phyloP scores from a whole-genome alignment of 148 eudicot genomes.

The Fagopyrum tataricum region DNA sequence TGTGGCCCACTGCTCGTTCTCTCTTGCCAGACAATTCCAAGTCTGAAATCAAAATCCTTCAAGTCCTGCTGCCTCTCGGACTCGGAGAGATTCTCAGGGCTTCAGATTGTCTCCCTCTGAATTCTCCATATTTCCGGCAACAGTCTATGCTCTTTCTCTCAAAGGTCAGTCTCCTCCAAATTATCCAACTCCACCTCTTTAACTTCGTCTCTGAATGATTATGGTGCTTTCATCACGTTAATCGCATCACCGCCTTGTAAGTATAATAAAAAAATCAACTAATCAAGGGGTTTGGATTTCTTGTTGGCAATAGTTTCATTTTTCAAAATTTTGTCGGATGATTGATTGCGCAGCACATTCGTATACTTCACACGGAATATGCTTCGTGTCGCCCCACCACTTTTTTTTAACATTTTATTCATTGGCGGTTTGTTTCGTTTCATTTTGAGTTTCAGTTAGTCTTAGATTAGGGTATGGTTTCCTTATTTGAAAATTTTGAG shows the following conservation, averaged over 20 bases:
- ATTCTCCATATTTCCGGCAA: constrained; percentile 1
- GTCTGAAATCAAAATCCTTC: not conserved
- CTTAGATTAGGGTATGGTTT: not conserved
- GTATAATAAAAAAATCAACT: not conserved
- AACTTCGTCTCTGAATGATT: not conserved
- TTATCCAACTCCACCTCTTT: not conserved
- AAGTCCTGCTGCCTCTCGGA: not conserved
- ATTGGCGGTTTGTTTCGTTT: not conserved
- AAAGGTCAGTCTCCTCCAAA: not conserved
- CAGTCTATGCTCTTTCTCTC: not conserved
- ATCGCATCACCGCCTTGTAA: not conserved
- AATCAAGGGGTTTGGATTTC: not conserved
- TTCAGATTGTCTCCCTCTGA: not conserved
- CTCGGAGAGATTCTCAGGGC: not conserved
- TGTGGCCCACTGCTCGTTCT: constrained; percentile 3
- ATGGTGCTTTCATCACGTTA: not conserved
- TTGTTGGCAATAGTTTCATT: not conserved
- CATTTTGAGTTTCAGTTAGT: not conserved
- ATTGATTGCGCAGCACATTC: constrained; percentile 13
- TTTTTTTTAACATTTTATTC: not conserved
- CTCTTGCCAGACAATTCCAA: not conserved
- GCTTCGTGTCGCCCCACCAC: not conserved
- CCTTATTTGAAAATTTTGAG: not conserved
- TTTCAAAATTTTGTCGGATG: not conserved
- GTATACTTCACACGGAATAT: constrained; percentile 6